These are phyloP conservation scores for Zelopaecilomyces penicillatus DNA, from an alignment of 2,329 filamentous ascomycete genomes.

Conservation along the genomic window DNA sequence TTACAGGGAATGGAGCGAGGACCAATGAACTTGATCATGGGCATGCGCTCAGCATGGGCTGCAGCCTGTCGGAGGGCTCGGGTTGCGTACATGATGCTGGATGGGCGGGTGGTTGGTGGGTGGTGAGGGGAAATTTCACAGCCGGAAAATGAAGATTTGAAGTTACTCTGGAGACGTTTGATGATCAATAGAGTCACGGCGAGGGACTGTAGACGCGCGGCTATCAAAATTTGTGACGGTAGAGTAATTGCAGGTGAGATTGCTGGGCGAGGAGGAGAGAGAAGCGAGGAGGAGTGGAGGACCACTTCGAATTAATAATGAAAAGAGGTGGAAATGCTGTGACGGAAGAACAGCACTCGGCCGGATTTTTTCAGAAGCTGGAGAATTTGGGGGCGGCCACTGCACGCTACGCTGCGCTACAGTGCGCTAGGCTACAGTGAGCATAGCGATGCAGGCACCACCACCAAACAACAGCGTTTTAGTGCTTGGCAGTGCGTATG, in stretches of 20 bases:
- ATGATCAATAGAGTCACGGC: neutral
- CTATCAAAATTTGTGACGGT: neutral
- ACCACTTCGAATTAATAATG: neutral
- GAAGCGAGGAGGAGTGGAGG: too few species aligned
- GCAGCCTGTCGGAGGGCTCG: slow-evolving; percentile 50
- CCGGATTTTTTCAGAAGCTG: too few species aligned
- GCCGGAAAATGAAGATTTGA: too few species aligned
- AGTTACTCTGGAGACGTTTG: neutral
- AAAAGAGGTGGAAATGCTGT: neutral
- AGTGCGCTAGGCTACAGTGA: too few species aligned
- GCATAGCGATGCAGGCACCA: too few species aligned
- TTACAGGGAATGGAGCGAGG: slow-evolving; percentile 50
- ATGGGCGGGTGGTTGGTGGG: slow-evolving; percentile 2
- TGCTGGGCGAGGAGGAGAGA: neutral
- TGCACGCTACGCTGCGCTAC: too few species aligned
- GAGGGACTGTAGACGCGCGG: neutral
- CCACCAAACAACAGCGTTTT: too few species aligned
- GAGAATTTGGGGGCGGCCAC: too few species aligned
- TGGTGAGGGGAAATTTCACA: neutral
- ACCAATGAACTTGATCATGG: slow-evolving; percentile 55
- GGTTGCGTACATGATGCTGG: slow-evolving; percentile 44
- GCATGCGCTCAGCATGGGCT: slow-evolving; percentile 50
- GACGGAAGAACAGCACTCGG: neutral
- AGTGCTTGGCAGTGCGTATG: too few species aligned
- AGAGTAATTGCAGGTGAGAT: neutral